phyloP scores from a whole-genome alignment of 2,329 filamentous ascomycete species.

The Falciphora oryzae region DNA sequence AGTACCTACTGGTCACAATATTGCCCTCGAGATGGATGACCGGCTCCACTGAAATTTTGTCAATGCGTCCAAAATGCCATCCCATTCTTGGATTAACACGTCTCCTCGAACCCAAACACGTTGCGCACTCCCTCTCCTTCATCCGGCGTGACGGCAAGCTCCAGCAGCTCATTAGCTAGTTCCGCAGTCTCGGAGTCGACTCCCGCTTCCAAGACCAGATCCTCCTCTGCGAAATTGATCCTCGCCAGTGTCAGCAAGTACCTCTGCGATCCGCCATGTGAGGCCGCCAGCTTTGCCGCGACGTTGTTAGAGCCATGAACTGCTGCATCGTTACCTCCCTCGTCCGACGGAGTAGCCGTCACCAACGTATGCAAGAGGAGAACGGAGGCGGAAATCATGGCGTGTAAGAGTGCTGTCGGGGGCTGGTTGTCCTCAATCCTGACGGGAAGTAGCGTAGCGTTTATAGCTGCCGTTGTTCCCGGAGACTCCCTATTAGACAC shows the following conservation, averaged over 20 bases:
- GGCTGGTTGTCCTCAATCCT: conserved; percentile 1
- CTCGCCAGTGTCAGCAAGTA: conserved; percentile 76
- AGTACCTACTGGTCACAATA: too few relatives aligned
- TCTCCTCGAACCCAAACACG: conserved; percentile 8
- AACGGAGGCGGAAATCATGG: conserved; percentile 43
- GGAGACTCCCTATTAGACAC: neutral
- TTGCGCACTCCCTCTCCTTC: conserved; percentile 34
- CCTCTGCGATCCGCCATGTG: conserved; percentile 71
- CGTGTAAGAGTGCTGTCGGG: conserved; percentile 27
- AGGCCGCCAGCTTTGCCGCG: conserved; percentile 61
- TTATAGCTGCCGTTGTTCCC: neutral
- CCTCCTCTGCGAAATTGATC: conserved; percentile 78
- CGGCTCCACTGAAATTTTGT: too few relatives aligned
- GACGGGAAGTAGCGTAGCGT: neutral
- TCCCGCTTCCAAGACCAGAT: conserved; percentile 67
- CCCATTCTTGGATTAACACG: neutral
- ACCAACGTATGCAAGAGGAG: conserved; percentile 47
- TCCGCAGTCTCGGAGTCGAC: conserved; percentile 75
- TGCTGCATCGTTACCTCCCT: conserved; percentile 11
- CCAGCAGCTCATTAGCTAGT: conserved; percentile 74
- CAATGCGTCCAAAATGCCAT: neutral
- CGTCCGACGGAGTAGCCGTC: conserved; percentile 38
- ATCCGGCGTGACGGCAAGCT: conserved; percentile 74
- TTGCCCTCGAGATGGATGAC: too few relatives aligned
- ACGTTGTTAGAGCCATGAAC: conserved; percentile 41